Evolutionary conservation across 257 asterid genomes (phyloP), one percentile per base, ranked within the genome.

Genomic region (Solanum tarapatanum): DNA sequence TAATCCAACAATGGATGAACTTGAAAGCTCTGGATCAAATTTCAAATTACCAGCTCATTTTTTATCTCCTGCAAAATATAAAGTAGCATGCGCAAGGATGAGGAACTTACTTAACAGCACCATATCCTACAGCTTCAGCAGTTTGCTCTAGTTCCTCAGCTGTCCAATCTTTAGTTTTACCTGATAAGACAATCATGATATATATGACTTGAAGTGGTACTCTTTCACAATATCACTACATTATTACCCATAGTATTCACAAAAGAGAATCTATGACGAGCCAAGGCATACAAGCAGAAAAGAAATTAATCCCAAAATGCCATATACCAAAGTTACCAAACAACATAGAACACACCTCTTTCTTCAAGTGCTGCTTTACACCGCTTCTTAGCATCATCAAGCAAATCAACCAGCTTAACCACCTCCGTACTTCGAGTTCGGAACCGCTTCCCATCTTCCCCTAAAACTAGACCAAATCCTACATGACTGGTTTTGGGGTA

Each of bases 61-160:
- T 19, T 10, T 0, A 4, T 75, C 83, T 75, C 55, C 19, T 5
- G 83, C 39, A 26, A 21, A 7, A 10, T 26, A 76, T 16, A 14
- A 26, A 26, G 19, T 7, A 48, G 87, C 58, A 28, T 73, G 84
- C 48, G 75, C 16, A 28, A 84, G 64, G 51, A 74, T 30, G 86
- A 87, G 87, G 74, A 82, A 86, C 96, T 91, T 89, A 95, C 99
- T 97, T 94, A 41, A 97, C 94, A 89, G 99, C 99, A 37, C 99
- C 98, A 89, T 97, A 97, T 92, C 99, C 99, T 80, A 97, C 92
- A 32, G 99, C 99, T 91, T 97, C 99, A 48, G 99, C 98, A 91
- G 95, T 96, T 90, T 91, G 83, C 69, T 97, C 98, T 24, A 97
- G 97, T 94, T 96, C 99, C 91, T 95, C 98, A 28, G 85, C 93